Conservation (phyloP, 345 rosid genomes). For the Lagerstroemia speciosa region DNA sequence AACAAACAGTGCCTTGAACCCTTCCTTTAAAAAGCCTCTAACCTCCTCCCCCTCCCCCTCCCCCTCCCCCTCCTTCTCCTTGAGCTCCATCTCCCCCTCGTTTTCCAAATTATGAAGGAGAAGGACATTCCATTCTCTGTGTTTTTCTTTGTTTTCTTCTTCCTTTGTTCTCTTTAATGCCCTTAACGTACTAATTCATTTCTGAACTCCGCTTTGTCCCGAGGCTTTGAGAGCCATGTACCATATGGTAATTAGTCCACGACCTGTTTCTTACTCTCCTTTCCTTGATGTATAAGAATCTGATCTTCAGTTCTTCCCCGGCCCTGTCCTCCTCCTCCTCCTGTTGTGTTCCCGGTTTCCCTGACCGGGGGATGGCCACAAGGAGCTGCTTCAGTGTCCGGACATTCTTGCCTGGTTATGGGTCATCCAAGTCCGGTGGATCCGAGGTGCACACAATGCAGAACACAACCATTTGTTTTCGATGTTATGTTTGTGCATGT, state of each 20-base stretch:
- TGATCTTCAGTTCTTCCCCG: constrained; percentile 6
- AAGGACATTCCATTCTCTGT: no score
- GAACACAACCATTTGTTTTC: no score
- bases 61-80: no score
- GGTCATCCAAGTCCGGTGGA: constrained; percentile 16
- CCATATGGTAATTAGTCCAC: not conserved
- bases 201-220: not conserved
- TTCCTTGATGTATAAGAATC: constrained; percentile 8
- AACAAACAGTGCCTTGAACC: not conserved
- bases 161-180: constrained; percentile 7
- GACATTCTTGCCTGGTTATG: constrained; percentile 37
- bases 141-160: no score
- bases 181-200: constrained; percentile 14
- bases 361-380: constrained; percentile 21
- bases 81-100: constrained; percentile 49
- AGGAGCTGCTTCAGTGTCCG: constrained; percentile 28
- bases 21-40: constrained; percentile 20
- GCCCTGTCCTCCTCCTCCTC: no score
- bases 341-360: not conserved
- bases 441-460: constrained; percentile 33
- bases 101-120: constrained; percentile 28
- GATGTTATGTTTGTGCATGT: no score
- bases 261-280: not conserved
- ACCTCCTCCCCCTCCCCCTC: constrained; percentile 8
- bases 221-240: not conserved